A percentile compares a stretch with the other conserved stretches of the same genome.
Conservation (phyloP, 352 stramenopile genomes). For the Globisporangium spiculum region DNA sequence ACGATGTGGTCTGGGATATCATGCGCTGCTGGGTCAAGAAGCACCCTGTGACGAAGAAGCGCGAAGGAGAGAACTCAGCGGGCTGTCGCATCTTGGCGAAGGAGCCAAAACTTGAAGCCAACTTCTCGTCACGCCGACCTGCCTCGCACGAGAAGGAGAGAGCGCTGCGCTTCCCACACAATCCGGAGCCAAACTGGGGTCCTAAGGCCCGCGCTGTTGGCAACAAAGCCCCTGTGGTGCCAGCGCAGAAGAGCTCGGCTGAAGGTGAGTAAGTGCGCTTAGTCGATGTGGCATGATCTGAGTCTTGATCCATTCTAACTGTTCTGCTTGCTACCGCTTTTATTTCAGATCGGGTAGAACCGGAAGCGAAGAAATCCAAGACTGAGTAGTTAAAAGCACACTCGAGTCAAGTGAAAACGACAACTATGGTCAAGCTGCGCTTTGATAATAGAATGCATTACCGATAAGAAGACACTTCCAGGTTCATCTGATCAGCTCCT, state of each 20-base stretch:
- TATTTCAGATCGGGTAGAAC: constrained; percentile 43
- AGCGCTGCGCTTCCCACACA: constrained; percentile 91
- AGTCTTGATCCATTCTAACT: constrained; percentile 6
- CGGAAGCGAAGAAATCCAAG: constrained; percentile 81
- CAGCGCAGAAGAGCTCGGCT: constrained; percentile 20
- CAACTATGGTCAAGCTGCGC: constrained; percentile 13
- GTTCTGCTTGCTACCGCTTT: not conserved
- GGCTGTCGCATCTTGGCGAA: constrained; percentile 85
- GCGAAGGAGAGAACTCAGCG: constrained; percentile 68
- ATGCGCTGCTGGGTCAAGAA: constrained; percentile 96
- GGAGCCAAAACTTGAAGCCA: constrained; percentile 82
- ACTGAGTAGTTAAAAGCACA: constrained; percentile 39
- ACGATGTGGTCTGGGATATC: constrained; percentile 98
- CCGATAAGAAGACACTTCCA: not conserved
- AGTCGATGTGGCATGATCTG: not conserved
- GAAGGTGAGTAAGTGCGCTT: constrained; percentile 18
- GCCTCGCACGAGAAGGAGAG: constrained; percentile 83
- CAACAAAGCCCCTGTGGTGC: constrained; percentile 40
- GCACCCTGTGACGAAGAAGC: constrained; percentile 91
- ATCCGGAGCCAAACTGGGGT: constrained; percentile 96
- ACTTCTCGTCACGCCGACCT: constrained; percentile 72
- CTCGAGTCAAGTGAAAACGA: not conserved
- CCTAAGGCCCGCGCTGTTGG: constrained; percentile 90
- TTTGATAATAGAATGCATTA: constrained; percentile 32
- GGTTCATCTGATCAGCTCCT: not conserved